phyloP scores from a whole-genome alignment of 2,329 filamentous ascomycete species.

The Pestalotiopsis sp. region DNA sequence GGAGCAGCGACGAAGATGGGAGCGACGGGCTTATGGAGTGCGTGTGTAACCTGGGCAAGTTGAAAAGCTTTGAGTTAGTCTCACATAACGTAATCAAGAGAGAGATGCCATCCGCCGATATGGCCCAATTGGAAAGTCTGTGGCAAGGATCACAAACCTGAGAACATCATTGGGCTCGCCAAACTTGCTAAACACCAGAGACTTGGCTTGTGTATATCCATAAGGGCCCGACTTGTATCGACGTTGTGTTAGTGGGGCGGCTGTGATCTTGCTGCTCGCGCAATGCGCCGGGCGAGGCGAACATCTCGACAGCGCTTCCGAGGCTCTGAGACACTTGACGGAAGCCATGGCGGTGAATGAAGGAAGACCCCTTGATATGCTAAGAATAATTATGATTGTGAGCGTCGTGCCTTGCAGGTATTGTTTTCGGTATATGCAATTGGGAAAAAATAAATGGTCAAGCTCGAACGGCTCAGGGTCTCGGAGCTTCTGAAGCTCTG shows the following conservation, averaged over 20 bases:
- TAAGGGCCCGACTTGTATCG: constrained; percentile 65
- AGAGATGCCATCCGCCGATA: too few relatives aligned
- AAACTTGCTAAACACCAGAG: constrained; percentile 74
- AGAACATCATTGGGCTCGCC: constrained; percentile 76
- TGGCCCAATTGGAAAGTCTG: too few relatives aligned
- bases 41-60: constrained; percentile 60
- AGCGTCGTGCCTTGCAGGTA: background rate
- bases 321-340: background rate
- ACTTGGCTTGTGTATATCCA: constrained; percentile 83
- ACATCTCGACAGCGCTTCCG: background rate
- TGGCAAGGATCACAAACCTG: constrained; percentile 42
- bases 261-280: constrained; percentile 15
- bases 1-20: constrained; percentile 66
- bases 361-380: background rate
- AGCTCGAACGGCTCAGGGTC: background rate
- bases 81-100: background rate
- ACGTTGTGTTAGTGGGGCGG: constrained; percentile 27
- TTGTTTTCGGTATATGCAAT: background rate
- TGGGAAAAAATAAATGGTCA: background rate
- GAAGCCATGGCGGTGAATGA: constrained; percentile 4
- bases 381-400: background rate
- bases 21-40: constrained; percentile 79
- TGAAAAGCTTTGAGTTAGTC: background rate
- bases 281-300: constrained; percentile 12
- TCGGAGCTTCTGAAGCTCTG: constrained; percentile 4